phyloP scores from a whole-genome alignment of 805 yeast species.

The Kazachstania africana region DNA sequence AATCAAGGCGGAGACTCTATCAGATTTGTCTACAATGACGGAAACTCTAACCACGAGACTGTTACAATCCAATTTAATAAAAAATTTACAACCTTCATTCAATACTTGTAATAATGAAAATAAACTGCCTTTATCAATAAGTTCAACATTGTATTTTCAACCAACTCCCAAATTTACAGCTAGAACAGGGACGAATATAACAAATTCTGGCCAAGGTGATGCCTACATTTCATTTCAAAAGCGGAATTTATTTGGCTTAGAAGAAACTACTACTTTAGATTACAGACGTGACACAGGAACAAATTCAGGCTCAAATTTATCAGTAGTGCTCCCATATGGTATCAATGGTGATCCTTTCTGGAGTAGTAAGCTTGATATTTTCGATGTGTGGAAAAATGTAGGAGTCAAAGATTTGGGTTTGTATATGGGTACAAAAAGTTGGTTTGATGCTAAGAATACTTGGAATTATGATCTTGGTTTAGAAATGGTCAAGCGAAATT shows the following conservation, averaged over 20 bases:
- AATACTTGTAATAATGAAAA: conserved; percentile 1
- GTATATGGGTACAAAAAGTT: conserved; percentile 3
- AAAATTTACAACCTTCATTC: conserved; percentile 3
- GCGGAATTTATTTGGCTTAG: conserved; percentile 55
- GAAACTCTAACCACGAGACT: conserved; percentile 20
- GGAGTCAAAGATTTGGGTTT: conserved; percentile 7
- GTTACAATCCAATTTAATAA: conserved; percentile 8
- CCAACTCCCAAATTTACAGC: conserved; percentile 44
- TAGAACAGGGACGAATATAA: conserved; percentile 89
- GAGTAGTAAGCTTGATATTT: conserved; percentile 42
- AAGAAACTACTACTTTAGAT: conserved; percentile 45
- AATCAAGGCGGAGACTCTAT: conserved; percentile 14
- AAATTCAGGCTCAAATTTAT: conserved; percentile 24
- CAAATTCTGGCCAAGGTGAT: conserved; percentile 81
- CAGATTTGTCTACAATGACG: conserved; percentile 16
- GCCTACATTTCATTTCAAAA: conserved; percentile 71
- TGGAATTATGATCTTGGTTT: conserved; percentile 4
- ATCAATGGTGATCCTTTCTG: conserved; percentile 35
- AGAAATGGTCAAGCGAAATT: conserved; percentile 25
- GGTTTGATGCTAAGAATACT: conserved; percentile 2
- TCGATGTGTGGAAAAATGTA: conserved; percentile 11
- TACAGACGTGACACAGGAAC: conserved; percentile 52
- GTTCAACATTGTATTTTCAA: conserved; percentile 4
- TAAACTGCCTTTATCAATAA: conserved; percentile 1
- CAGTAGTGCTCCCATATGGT: conserved; percentile 28